Base-by-base conservation (phyloP, 208 protist genomes). In the Entamoeba histolytica region DNA sequence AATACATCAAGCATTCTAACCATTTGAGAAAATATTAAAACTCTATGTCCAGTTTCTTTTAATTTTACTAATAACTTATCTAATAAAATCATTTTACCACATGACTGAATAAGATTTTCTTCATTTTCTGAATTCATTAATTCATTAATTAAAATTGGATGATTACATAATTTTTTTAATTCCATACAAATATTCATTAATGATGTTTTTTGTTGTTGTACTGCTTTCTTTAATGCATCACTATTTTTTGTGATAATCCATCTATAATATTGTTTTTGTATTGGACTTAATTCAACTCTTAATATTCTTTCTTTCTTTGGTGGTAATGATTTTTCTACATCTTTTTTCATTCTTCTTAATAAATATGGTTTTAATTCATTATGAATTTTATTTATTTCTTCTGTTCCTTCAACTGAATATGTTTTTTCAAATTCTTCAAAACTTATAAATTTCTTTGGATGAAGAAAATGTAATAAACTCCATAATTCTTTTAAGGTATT, bases 271-370 rank as follows among this genome's bases (percentile, higher is more conserved):
- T 95, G 92, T 47, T 95, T 95, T 94, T 98, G 97, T 3, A 61
- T 15, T 28, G 3, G 14, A 6, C 49, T 61, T 35, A 94, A 23
- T 49, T 91, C 95, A 3, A 97, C 96, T 78, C 94, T 51, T 23
- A 98, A 92, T 94, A 98, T 97, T 14, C 95, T 93, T 91, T 97
- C 96, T 78, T 57, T 96, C 94, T 91, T 96, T 1, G 14, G 12
- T 4, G 98, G 98, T 91, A 99, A 97, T 92, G 96, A 97, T 73
- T 99, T 98, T 93, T 99, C 98, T 49, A 99, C 97, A 49, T 97
- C 96, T 31, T 96, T 96, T 94, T 99, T 99, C 49, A 98, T 97
- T 94, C 98, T 96, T 31, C 98, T 97, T 61, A 97, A 91, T 12
- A 97, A 69, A 57, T 95, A 97, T n/a, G 96, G 95, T 91, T 94